Evolutionary conservation across 768 basidiomycete genomes (phyloP).

Genomic region (Termitomyces sp.): DNA sequence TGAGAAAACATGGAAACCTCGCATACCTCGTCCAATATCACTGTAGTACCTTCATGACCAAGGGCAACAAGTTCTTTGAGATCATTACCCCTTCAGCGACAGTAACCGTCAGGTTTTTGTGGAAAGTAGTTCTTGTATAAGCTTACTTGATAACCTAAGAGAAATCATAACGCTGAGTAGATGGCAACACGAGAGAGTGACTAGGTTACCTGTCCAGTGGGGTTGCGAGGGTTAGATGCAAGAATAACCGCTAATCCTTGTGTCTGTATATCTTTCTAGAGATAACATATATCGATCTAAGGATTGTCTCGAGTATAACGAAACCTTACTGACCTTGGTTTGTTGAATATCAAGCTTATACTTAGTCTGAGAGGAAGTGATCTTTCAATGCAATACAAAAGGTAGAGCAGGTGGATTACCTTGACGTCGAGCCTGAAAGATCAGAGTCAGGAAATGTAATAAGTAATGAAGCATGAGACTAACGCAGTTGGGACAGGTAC

Average conservation of each 20-base stretch:
- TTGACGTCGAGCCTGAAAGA: constrained; percentile 27
- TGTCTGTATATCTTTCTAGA: constrained; percentile 72
- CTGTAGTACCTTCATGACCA: constrained; percentile 73
- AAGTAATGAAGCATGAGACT: constrained; percentile 23
- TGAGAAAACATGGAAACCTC: not conserved
- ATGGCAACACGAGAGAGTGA: not conserved
- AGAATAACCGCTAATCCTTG: constrained; percentile 85
- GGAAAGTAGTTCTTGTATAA: not conserved
- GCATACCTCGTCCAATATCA: constrained; percentile 79
- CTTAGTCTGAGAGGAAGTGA: constrained; percentile 38
- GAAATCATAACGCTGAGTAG: not conserved
- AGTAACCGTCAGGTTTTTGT: not conserved
- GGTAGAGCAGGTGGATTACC: constrained; percentile 16
- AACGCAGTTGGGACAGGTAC: constrained; percentile 90
- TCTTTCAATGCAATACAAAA: not conserved
- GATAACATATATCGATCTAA: constrained; percentile 15
- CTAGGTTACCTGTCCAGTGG: constrained; percentile 78
- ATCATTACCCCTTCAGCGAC: constrained; percentile 58
- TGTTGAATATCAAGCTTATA: constrained; percentile 80
- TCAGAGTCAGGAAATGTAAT: constrained; percentile 20
- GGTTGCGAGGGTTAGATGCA: constrained; percentile 94
- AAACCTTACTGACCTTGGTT: constrained; percentile 47
- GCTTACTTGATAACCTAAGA: constrained; percentile 48
- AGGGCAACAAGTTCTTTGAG: constrained; percentile 76
- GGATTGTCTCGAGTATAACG: not conserved